phyloP scores from a whole-genome alignment of 2,329 filamentous ascomycete species.

The Cercospora canescens region DNA sequence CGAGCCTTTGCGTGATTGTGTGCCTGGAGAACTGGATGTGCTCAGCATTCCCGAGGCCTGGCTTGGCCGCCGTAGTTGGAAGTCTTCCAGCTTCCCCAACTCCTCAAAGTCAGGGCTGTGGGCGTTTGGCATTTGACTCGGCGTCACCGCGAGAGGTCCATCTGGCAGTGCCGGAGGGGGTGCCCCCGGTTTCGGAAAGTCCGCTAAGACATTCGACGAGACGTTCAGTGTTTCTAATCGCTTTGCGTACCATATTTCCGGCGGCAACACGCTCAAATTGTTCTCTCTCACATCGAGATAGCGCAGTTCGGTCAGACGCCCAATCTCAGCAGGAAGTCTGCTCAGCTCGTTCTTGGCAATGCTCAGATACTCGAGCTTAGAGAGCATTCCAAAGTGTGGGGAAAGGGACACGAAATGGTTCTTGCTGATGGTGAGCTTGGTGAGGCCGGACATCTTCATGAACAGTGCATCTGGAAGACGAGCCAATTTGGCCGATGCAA shows the following conservation, averaged over 20 bases:
- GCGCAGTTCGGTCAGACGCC: conserved; percentile 79
- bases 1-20: conserved; percentile 70
- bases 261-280: conserved; percentile 83
- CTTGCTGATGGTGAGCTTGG: conserved; percentile 85
- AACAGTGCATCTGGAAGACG: conserved; percentile 86
- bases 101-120: conserved; percentile 77
- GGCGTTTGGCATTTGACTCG: conserved; percentile 35
- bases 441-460: conserved; percentile 80
- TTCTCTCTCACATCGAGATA: conserved; percentile 90
- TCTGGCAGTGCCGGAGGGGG: conserved; percentile 54
- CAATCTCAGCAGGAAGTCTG: conserved; percentile 82
- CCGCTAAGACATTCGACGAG: conserved; percentile 88
- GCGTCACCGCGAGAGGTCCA: conserved; percentile 44
- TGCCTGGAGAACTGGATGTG: conserved; percentile 45
- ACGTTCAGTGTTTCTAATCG: conserved; percentile 90
- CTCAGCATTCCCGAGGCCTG: conserved; percentile 76
- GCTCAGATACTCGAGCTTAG: conserved; percentile 84
- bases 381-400: conserved; percentile 77
- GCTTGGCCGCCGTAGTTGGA: conserved; percentile 72
- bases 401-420: conserved; percentile 95
- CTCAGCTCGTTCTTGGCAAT: conserved; percentile 89
- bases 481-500: conserved; percentile 87
- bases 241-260: conserved; percentile 94
- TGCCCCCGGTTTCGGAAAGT: conserved; percentile 79
- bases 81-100: conserved; percentile 64